phyloP scores from a whole-genome alignment of 768 basidiomycete species.

The Termitomyces bulborhizus region DNA sequence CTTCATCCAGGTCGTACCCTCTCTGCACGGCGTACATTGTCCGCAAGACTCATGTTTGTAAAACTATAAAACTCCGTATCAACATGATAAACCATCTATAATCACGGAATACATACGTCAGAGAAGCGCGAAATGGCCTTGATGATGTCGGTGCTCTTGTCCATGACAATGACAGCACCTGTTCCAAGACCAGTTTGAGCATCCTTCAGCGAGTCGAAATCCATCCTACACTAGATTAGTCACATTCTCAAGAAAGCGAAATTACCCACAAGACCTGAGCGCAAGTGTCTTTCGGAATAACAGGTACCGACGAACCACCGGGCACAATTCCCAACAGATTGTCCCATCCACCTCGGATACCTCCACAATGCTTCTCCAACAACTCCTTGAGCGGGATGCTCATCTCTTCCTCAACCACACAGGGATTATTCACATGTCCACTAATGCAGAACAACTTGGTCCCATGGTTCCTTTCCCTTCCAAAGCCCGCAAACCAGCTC shows the following conservation, averaged over 20 bases:
- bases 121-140: constrained; percentile 92
- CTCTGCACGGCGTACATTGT: constrained; percentile 91
- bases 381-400: constrained; percentile 92
- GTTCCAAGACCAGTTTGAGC: constrained; percentile 96
- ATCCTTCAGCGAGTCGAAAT: constrained; percentile 96
- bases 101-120: constrained; percentile 35
- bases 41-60: constrained; percentile 99
- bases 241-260: not conserved
- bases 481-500: constrained; percentile 90
- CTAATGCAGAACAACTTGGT: constrained; percentile 97
- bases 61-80: constrained; percentile 44
- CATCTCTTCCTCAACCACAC: constrained; percentile 99
- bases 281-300: constrained; percentile 79
- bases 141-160: constrained; percentile 95
- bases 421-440: constrained; percentile 97
- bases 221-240: constrained; percentile 61
- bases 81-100: not conserved
- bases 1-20: constrained; percentile 99
- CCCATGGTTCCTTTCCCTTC: constrained; percentile 87
- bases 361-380: constrained; percentile 95
- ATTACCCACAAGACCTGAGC: constrained; percentile 78
- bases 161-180: constrained; percentile 98
- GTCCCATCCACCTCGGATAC: constrained; percentile 92
- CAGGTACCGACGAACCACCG: constrained; percentile 91
- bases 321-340: constrained; percentile 96